These are phyloP conservation scores for Gastroboletus turbinatus DNA, from an alignment of 1,284 basidiomycete species.

Conservation along the genomic window DNA sequence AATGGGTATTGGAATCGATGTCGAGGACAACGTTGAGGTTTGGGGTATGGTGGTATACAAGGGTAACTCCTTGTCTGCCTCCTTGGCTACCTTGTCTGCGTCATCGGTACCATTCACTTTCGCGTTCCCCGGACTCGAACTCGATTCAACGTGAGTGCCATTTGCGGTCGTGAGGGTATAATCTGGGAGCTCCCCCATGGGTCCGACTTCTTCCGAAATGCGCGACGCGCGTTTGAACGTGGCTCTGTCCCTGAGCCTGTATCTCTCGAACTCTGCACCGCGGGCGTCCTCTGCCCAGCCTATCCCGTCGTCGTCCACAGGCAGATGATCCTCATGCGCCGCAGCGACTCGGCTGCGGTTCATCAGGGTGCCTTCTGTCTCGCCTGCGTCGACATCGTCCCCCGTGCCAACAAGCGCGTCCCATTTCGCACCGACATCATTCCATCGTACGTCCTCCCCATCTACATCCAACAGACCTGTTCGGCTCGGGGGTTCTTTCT, in stretches of 20 bases:
- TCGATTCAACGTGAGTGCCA: neutral
- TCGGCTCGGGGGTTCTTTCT: constrained; percentile 40
- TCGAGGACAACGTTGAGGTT: neutral
- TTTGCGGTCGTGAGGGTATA: constrained; percentile 22
- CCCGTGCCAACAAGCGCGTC: constrained; percentile 38
- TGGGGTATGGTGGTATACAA: constrained; percentile 7
- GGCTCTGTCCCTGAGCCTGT: constrained; percentile 13
- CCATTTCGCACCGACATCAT: constrained; percentile 54
- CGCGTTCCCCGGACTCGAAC: neutral
- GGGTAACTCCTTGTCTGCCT: neutral
- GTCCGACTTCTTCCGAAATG: constrained; percentile 34
- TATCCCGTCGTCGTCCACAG: constrained; percentile 37
- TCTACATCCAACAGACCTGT: constrained; percentile 39
- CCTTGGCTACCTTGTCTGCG: constrained; percentile 8
- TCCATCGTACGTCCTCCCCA: constrained; percentile 41
- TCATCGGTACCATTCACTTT: neutral
- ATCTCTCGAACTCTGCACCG: constrained; percentile 34
- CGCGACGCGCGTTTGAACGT: constrained; percentile 21
- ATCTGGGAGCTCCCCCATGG: constrained; percentile 37
- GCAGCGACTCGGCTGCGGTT: neutral
- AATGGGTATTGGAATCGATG: constrained; percentile 32
- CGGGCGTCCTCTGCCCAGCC: constrained; percentile 52
- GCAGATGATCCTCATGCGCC: constrained; percentile 13
- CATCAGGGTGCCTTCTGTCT: constrained; percentile 12
- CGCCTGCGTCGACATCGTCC: constrained; percentile 23